Evolutionary conservation across 2,329 filamentous ascomycete species (phyloP).

Genomic region (Aspergillus pseudonomiae): DNA sequence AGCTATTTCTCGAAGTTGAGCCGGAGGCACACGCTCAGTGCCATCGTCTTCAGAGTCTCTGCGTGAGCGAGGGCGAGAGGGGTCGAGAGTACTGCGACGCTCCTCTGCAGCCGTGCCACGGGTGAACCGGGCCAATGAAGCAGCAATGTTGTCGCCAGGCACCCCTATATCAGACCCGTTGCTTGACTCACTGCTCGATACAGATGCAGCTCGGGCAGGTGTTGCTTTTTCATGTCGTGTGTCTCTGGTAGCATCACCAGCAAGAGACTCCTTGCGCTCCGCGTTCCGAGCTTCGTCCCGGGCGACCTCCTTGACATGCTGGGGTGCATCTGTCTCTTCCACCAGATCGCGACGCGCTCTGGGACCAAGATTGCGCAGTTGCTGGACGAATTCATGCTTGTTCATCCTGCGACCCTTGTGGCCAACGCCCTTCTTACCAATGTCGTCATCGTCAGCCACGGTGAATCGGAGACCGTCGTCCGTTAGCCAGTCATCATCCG

Average conservation of each 20-base stretch:
- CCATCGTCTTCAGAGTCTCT: constrained; percentile 48
- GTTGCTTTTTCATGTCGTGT: constrained; percentile 12
- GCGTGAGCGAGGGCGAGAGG: constrained; percentile 28
- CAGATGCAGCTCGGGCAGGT: constrained; percentile 19
- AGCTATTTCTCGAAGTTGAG: constrained; percentile 37
- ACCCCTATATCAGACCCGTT: constrained; percentile 28
- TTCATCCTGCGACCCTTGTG: constrained; percentile 63
- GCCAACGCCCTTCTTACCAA: constrained; percentile 37
- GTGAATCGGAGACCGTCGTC: constrained; percentile 64
- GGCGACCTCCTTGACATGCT: constrained; percentile 42
- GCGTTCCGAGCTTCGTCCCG: constrained; percentile 33
- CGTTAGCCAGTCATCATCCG: constrained; percentile 36
- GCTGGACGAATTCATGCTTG: constrained; percentile 66
- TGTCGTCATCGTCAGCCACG: constrained; percentile 51
- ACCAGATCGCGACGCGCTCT: constrained; percentile 56
- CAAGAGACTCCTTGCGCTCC: constrained; percentile 26
- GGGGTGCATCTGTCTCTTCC: constrained; percentile 46
- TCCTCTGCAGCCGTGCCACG: constrained; percentile 41
- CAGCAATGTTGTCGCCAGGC: constrained; percentile 40
- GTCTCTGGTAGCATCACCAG: constrained; percentile 18
- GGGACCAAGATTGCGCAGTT: constrained; percentile 63
- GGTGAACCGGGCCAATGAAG: constrained; percentile 41
- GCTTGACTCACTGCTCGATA: constrained; percentile 29
- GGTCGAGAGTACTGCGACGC: constrained; percentile 40
- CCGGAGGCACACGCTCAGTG: constrained; percentile 45